Conservation (phyloP, 2,329 filamentous ascomycete species). For the Hypoxylon sp. region DNA sequence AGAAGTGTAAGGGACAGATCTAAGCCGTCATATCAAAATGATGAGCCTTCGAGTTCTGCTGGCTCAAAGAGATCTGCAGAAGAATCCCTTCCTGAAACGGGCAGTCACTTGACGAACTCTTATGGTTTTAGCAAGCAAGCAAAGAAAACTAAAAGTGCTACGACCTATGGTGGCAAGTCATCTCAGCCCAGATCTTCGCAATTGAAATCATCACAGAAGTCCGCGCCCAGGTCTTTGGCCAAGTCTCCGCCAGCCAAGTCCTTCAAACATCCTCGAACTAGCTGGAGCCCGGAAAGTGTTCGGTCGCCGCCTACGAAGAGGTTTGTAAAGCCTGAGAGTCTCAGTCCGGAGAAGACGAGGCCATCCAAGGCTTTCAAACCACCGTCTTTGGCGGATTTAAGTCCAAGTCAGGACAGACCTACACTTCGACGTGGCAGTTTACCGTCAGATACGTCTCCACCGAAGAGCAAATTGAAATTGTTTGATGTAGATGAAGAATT, state of each 20-base stretch:
- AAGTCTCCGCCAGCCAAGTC: constrained; percentile 5
- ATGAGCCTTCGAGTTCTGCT: constrained; percentile 41
- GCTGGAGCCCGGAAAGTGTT: constrained; percentile 25
- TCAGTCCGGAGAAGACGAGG: constrained; percentile 33
- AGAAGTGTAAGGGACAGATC: constrained; percentile 19
- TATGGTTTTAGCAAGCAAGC: constrained; percentile 32
- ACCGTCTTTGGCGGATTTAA: constrained; percentile 21
- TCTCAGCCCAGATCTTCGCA: constrained; percentile 38
- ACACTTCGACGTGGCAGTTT: constrained; percentile 7
- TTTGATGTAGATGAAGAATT: constrained; percentile 24
- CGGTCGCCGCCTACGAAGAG: constrained; percentile 3
- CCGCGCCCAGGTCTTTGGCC: constrained; percentile 31
- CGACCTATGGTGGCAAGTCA: constrained; percentile 32
- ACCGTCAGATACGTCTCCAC: constrained; percentile 29
- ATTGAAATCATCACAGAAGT: constrained; percentile 40
- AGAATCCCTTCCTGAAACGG: constrained; percentile 22
- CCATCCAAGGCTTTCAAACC: constrained; percentile 29
- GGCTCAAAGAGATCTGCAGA: constrained; percentile 48
- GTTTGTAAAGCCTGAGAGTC: constrained; percentile 25
- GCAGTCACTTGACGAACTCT: constrained; percentile 36
- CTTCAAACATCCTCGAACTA: constrained; percentile 18
- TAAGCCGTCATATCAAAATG: constrained; percentile 18
- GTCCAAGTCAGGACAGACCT: constrained; percentile 18
- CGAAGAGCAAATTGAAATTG: constrained; percentile 21
- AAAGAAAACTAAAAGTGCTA: constrained; percentile 18